Conservation (phyloP, 2,329 filamentous ascomycete genomes). For the Dryadomyces sulphureus region DNA sequence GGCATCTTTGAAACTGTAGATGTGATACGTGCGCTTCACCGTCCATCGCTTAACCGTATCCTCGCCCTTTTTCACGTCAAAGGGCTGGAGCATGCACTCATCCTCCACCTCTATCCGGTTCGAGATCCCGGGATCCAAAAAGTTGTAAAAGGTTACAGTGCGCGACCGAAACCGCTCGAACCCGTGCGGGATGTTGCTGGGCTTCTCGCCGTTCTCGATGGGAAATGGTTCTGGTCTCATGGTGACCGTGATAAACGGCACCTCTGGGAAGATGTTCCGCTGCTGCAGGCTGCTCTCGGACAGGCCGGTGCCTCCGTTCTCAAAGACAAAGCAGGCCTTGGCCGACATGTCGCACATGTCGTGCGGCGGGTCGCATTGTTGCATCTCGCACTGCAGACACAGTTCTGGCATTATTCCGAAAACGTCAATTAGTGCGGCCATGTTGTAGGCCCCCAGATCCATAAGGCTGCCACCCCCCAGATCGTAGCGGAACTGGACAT, state of each 20-base stretch:
- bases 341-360: neutral
- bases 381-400: neutral
- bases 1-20: neutral
- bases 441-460: constrained; percentile 21
- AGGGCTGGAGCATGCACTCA: neutral
- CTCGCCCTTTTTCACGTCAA: neutral
- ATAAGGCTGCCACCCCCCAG: constrained; percentile 16
- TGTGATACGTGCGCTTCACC: neutral
- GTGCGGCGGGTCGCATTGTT: neutral
- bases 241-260: neutral
- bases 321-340: neutral
- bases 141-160: neutral
- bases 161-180: neutral
- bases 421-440: constrained; percentile 23
- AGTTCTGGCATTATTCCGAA: constrained; percentile 21
- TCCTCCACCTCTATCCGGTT: neutral
- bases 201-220: neutral
- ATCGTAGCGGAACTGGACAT: constrained; percentile 20
- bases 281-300: neutral
- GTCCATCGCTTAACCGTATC: neutral
- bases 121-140: neutral
- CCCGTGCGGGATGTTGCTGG: neutral
- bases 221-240: neutral
- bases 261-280: neutral
- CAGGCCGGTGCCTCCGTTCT: neutral